Evolutionary conservation across 345 rosid genomes (phyloP).

Genomic region (Geranium brycei): DNA sequence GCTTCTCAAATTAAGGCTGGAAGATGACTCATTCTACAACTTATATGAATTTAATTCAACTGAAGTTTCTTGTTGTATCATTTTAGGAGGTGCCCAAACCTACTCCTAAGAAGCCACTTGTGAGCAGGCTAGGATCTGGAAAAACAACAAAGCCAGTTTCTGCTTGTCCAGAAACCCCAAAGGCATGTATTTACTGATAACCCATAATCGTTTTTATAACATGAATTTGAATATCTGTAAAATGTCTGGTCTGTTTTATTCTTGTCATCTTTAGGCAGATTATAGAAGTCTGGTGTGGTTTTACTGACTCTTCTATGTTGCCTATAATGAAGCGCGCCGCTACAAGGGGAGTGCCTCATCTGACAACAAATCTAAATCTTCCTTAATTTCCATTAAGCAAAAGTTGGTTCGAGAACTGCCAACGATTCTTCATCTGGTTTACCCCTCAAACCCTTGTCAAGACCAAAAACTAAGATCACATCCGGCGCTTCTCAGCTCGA

Average conservation of each 20-base stretch:
- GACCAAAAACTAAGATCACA: constrained; percentile 26
- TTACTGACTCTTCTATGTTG: neutral
- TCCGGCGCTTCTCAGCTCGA: constrained; percentile 25
- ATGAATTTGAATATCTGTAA: neutral
- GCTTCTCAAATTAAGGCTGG: constrained; percentile 15
- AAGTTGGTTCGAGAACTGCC: constrained; percentile 21
- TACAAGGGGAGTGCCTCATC: constrained; percentile 33
- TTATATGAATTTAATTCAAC: neutral
- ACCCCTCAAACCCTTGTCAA: constrained; percentile 15
- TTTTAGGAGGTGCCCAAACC: constrained; percentile 34
- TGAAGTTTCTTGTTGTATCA: neutral
- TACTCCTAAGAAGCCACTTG: constrained; percentile 39
- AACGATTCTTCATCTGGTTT: constrained; percentile 22
- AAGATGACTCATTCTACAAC: neutral
- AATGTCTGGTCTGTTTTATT: neutral
- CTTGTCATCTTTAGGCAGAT: neutral
- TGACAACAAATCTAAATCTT: constrained; percentile 23
- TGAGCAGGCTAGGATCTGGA: constrained; percentile 25
- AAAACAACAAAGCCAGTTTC: constrained; percentile 37
- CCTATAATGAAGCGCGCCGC: constrained; percentile 21
- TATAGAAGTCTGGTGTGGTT: neutral
- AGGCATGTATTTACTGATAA: constrained; percentile 20
- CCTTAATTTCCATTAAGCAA: constrained; percentile 21
- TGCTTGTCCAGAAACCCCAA: constrained; percentile 23
- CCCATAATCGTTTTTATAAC: neutral